Evolutionary conservation across 768 basidiomycete species (phyloP).

Genomic region (Agrocybe praecox): DNA sequence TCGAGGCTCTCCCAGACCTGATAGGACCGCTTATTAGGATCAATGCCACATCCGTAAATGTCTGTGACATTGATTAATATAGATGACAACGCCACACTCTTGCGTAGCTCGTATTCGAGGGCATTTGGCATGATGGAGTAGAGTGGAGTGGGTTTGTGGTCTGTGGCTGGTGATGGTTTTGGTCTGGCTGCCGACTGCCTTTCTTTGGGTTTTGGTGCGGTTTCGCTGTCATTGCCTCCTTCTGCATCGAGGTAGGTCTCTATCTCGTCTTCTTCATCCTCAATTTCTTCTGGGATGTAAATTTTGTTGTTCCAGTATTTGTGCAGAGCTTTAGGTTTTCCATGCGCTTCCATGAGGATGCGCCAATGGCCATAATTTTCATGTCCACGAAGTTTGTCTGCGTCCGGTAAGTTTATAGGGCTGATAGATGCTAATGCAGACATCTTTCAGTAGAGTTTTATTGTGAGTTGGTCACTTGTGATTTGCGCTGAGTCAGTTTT

Average conservation of each 20-base stretch:
- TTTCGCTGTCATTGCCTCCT: not conserved
- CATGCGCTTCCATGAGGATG: constrained; percentile 3
- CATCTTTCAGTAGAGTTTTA: not conserved
- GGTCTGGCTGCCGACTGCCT: not conserved
- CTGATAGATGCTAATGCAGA: not conserved
- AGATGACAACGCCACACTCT: constrained; percentile 9
- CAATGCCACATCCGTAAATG: constrained; percentile 7
- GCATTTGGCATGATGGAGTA: constrained; percentile 5
- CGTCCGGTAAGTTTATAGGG: not conserved
- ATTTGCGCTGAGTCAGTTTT: not conserved
- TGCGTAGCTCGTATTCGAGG: constrained; percentile 12
- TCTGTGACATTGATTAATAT: constrained; percentile 11
- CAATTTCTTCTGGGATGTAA: not conserved
- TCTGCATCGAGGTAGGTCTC: not conserved
- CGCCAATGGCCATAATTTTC: constrained; percentile 3
- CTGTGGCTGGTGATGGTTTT: not conserved
- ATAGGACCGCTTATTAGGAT: constrained; percentile 1
- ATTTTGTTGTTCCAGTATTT: constrained; percentile 4
- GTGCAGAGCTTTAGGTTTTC: constrained; percentile 3
- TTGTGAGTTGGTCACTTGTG: no score
- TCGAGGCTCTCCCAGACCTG: constrained; percentile 2
- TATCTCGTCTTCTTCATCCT: not conserved
- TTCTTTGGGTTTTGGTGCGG: not conserved
- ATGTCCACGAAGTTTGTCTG: constrained; percentile 1
- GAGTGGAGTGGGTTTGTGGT: constrained; percentile 6